Evolutionary conservation across 257 asterid species (phyloP), one percentile per base, ranked within the genome.

Genomic region (Plantago ovata): DNA sequence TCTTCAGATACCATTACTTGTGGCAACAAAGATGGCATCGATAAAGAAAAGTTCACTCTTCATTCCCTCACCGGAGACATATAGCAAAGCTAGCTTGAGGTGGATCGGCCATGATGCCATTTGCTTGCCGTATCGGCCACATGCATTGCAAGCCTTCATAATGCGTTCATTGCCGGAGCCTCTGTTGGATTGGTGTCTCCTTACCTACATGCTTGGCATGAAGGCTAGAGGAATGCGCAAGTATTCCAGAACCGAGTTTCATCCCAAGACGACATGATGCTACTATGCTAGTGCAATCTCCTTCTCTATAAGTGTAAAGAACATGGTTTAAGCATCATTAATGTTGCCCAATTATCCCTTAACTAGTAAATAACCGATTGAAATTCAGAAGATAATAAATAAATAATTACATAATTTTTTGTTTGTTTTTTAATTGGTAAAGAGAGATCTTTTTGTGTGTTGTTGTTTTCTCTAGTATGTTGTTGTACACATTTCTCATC

Each of bases 101-200:
- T 67, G 43, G 41, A 70, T 87, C 42, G 95, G 98, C 11, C 73
- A 71, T 18, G 93, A 76, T 49, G 61, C 70, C 0, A 70, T 87
- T 4, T 85, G 98, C 64, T 78, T 82, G 11, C 96, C 96, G 14
- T 87, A 78, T 54, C 85, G 95, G 95, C 59, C 88, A 3, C 96
- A 87, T 58, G 77, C 90, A 0, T 46, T 85, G 1, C 96, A 87
- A 41, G 54, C 54, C 13, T 48, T 18, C 24, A 18, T 48, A 19
- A 48, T 48, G 54, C 7, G 33, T 18, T 6, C 23, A 3, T 2
- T 48, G 54, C 54, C 54, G 3, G 54, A 48, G 33, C 23, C 33
- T 19, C 32, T 48, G 19, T 11, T 48, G 15, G 54, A 48, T 21
- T 48, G 24, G 54, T 48, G 54, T 48, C 14, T 48, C 32, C 13